phyloP scores from a whole-genome alignment of 495 filamentous ascomycete genomes.

The Penicillium cinerascens region DNA sequence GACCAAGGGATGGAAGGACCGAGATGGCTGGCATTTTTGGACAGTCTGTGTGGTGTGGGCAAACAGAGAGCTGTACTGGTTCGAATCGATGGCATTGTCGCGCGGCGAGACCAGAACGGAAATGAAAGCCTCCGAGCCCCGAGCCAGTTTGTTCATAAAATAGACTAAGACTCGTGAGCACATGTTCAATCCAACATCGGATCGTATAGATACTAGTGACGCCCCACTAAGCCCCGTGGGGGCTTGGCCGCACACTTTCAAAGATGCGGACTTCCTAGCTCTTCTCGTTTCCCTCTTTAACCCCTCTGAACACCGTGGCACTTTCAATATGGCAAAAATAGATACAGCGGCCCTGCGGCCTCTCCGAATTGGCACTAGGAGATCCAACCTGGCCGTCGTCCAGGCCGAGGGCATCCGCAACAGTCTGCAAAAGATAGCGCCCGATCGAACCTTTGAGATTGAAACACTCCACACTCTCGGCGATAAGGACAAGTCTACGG shows the following conservation, averaged over 20 bases:
- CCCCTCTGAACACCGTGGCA: not conserved
- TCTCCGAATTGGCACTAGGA: slow-evolving; percentile 61
- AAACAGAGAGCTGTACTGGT: not conserved
- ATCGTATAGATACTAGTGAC: too few relatives aligned
- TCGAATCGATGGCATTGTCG: not conserved
- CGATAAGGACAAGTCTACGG: slow-evolving; percentile 69
- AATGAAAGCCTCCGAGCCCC: too few relatives aligned
- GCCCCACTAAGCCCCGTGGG: too few relatives aligned
- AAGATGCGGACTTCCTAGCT: not conserved
- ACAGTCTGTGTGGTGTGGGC: too few relatives aligned
- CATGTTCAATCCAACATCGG: too few relatives aligned
- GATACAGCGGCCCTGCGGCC: not conserved
- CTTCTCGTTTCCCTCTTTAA: not conserved
- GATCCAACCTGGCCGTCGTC: slow-evolving; percentile 64
- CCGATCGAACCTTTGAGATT: slow-evolving; percentile 56
- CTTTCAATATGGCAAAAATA: not conserved
- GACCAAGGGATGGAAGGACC: too few relatives aligned
- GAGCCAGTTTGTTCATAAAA: too few relatives aligned
- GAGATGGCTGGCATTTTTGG: too few relatives aligned
- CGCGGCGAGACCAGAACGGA: too few relatives aligned
- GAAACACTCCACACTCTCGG: slow-evolving; percentile 61
- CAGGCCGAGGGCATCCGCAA: slow-evolving; percentile 63
- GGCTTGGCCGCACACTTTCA: not conserved
- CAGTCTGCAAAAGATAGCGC: slow-evolving; percentile 51
- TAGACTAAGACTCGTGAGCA: too few relatives aligned